Evolutionary conservation across 805 yeast species (phyloP), one percentile per base, ranked within the genome.

Genomic region (Wickerhamiella cacticola): DNA sequence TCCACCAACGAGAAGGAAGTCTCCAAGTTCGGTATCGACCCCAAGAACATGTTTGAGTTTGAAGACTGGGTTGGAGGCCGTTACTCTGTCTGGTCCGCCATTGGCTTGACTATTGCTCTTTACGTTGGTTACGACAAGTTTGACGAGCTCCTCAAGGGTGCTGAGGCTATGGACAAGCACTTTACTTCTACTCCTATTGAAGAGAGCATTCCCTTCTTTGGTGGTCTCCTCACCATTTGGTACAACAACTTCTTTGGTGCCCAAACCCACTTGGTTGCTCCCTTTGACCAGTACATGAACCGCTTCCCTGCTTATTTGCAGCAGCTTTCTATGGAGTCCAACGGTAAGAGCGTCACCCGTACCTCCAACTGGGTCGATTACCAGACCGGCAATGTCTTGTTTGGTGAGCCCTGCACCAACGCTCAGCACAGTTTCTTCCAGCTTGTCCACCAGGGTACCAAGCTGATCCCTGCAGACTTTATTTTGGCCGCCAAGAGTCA

Each of bases 11-110:
- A 85, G 52, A 69, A 68, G 46, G 96, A 83, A 68, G 99, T 92
- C 55, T 74, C 80, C 61, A 83, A 85, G 71, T 92, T 92, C 61
- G 99, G 99, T 63, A 92, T 92, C 58, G 97, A 92, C 72, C 79
- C 96, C 65, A 82, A 79, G 67, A 92, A 92, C 75, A 92, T 92
- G 99, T 92, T 92, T 69, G 97, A 94, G 55, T 92, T 92, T 62
- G 96, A 88, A 68, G 81, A 72, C 71, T 92, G 98, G 98, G 99
- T 92, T 55, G 99, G 99, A 63, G 99, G 99, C 65, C 82, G 99
- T 70, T 92, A 92, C 80, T 92, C 98, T n/a, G 98, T 92, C 53
- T 92, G 99, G 99, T 84, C 95, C 38, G 94, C 98, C 54, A 92
- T 92, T 67, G 99, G 99, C 53, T 78, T 92, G 59, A 84, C 96